Evolutionary conservation across 495 filamentous ascomycete species (phyloP).

Genomic region (Penicillium macrosclerotiorum): DNA sequence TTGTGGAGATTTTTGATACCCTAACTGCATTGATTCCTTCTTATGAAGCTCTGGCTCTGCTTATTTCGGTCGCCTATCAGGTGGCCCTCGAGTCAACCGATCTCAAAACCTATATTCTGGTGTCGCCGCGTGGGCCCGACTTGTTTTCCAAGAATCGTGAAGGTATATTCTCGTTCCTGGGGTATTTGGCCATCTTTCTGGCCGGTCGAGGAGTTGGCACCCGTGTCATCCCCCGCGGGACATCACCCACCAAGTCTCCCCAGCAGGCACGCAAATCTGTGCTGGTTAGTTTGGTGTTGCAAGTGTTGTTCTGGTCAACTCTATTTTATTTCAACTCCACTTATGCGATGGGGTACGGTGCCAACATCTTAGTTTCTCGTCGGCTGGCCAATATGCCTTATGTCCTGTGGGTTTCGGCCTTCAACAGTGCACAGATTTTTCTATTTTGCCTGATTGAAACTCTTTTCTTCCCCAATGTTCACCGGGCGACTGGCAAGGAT

Average conservation of each 20-base stretch:
- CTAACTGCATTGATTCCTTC: slow-evolving; percentile 58
- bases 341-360: slow-evolving; percentile 63
- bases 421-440: slow-evolving; percentile 78
- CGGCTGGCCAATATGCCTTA: slow-evolving; percentile 93
- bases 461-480: slow-evolving; percentile 68
- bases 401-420: slow-evolving; percentile 83
- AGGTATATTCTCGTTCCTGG: slow-evolving; percentile 87
- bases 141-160: slow-evolving; percentile 88
- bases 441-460: slow-evolving; percentile 75
- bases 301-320: slow-evolving; percentile 62
- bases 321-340: slow-evolving; percentile 67
- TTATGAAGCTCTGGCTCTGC: slow-evolving; percentile 67
- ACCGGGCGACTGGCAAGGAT: slow-evolving; percentile 49
- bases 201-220: slow-evolving; percentile 81
- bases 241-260: slow-evolving; percentile 34
- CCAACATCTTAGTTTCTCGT: slow-evolving; percentile 70
- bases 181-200: slow-evolving; percentile 94
- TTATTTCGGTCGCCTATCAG: slow-evolving; percentile 67
- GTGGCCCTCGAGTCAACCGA: slow-evolving; percentile 69
- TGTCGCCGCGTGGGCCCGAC: slow-evolving; percentile 69
- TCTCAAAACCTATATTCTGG: slow-evolving; percentile 79
- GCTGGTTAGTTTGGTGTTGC: slow-evolving; percentile 56
- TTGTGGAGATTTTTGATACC: slow-evolving; percentile 81
- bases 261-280: slow-evolving; percentile 50
- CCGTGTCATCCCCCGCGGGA: slow-evolving; percentile 65